Conservation (phyloP, 2,329 filamentous ascomycete species). For the Leptographium lundbergii region DNA sequence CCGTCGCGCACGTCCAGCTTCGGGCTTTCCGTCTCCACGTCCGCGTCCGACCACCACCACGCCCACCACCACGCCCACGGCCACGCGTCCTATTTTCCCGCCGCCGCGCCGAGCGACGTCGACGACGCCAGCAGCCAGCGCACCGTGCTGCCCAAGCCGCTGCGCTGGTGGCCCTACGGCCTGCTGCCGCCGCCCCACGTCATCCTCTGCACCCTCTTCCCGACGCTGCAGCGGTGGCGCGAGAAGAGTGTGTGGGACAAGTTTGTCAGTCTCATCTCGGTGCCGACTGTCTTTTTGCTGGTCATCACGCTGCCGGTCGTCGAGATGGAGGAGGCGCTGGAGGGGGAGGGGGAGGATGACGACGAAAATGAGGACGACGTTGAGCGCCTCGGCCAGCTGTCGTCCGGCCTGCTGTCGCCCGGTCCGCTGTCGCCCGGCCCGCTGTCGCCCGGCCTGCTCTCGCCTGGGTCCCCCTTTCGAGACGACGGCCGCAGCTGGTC, state of each 20-base stretch:
- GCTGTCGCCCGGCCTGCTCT: no score
- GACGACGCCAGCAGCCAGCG: slow-evolving; percentile 19
- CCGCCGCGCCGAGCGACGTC: slow-evolving; percentile 15
- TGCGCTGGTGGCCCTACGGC: slow-evolving; percentile 72
- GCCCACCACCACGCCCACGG: not conserved
- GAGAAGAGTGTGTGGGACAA: slow-evolving; percentile 80
- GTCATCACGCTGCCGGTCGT: slow-evolving; percentile 87
- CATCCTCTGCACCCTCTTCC: slow-evolving; percentile 66
- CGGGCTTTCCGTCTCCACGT: slow-evolving; percentile 34
- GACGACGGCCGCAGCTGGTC: not conserved
- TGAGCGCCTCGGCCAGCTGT: no score
- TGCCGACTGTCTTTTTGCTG: slow-evolving; percentile 81
- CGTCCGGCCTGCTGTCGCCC: no score
- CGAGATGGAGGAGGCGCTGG: slow-evolving; percentile 51
- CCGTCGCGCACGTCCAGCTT: slow-evolving; percentile 38
- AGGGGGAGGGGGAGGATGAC: slow-evolving; percentile 34
- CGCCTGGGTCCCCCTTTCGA: no score
- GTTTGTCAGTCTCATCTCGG: slow-evolving; percentile 65
- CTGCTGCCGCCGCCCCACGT: slow-evolving; percentile 60
- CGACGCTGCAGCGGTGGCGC: slow-evolving; percentile 70
- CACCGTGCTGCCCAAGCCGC: slow-evolving; percentile 28
- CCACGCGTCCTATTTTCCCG: slow-evolving; percentile 19
- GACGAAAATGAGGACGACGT: slow-evolving; percentile 19
- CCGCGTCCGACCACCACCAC: slow-evolving; percentile 18
- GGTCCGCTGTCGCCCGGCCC: no score